A percentile compares a stretch with the other conserved stretches of the same genome.
phyloP scores from a whole-genome alignment of 1,284 basidiomycete genomes.

The Microbotryum saponariae region DNA sequence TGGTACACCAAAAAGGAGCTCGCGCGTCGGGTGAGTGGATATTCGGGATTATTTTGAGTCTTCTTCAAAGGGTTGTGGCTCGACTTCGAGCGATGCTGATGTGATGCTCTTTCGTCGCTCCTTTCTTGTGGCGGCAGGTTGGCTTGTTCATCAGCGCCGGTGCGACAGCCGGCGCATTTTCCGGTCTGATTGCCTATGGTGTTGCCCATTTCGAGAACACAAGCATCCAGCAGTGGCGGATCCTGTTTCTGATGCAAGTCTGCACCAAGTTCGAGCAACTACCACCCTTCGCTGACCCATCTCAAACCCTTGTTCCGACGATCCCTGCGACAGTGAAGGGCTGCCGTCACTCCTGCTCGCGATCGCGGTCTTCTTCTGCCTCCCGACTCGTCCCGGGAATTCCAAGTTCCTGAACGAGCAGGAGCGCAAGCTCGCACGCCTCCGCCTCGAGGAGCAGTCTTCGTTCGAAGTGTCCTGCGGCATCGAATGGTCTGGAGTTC shows the following conservation, averaged over 20 bases:
- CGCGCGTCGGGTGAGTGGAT: too few species aligned
- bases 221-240: constrained; percentile 30
- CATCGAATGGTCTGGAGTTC: constrained; percentile 45
- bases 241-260: constrained; percentile 1
- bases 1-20: too few species aligned
- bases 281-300: too few species aligned
- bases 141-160: too few species aligned
- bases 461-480: constrained; percentile 50
- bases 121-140: too few species aligned
- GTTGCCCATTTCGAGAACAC: constrained; percentile 39
- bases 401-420: constrained; percentile 60
- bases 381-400: constrained; percentile 71
- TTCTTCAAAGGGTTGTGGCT: too few species aligned
- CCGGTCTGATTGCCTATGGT: constrained; percentile 39
- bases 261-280: too few species aligned
- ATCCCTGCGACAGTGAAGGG: constrained; percentile 51
- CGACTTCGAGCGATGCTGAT: too few species aligned
- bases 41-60: too few species aligned
- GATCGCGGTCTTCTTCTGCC: constrained; percentile 54
- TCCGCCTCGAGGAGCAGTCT: constrained; percentile 62
- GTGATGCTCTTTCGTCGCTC: too few species aligned
- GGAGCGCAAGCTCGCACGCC: constrained; percentile 63
- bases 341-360: constrained; percentile 62
- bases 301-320: too few species aligned
- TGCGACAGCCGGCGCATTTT: constrained; percentile 44